phyloP scores from a whole-genome alignment of 1,139 yeast genomes.

The Scheffersomyces titani region DNA sequence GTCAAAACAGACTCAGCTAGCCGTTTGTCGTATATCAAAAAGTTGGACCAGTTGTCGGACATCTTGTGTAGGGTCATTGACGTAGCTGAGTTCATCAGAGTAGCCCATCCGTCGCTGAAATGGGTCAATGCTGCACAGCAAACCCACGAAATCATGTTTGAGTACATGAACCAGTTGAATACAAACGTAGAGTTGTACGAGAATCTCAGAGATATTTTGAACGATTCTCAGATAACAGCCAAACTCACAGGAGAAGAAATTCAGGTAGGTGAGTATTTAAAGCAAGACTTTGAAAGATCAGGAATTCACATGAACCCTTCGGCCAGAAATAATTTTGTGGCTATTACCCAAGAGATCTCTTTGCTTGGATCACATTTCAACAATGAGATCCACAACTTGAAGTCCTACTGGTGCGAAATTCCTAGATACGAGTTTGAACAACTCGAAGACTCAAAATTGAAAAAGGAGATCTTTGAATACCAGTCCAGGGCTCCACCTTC shows the following conservation, averaged over 20 bases:
- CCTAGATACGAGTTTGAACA: conserved; percentile 31
- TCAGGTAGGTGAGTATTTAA: conserved; percentile 76
- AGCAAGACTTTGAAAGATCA: conserved; percentile 85
- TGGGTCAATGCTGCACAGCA: conserved; percentile 83
- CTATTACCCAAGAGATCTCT: conserved; percentile 79
- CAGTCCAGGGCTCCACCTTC: conserved; percentile 19
- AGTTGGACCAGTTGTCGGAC: conserved; percentile 84
- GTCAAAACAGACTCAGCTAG: conserved; percentile 43
- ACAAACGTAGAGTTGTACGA: conserved; percentile 76
- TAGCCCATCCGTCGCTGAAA: conserved; percentile 74
- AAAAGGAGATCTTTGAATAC: conserved; percentile 26
- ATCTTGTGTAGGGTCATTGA: conserved; percentile 90
- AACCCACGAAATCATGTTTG: conserved; percentile 87
- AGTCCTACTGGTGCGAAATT: conserved; percentile 39
- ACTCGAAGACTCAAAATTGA: conserved; percentile 23
- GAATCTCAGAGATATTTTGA: conserved; percentile 57
- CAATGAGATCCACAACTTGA: conserved; percentile 53
- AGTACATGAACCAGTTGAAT: conserved; percentile 89
- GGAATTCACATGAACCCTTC: conserved; percentile 82
- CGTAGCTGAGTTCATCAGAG: conserved; percentile 88
- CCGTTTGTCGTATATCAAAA: conserved; percentile 54
- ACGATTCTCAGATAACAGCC: conserved; percentile 35
- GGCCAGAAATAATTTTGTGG: conserved; percentile 70
- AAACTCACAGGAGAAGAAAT: conserved; percentile 68
- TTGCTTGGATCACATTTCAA: conserved; percentile 78